phyloP scores from a whole-genome alignment of 768 basidiomycete species.

The Hygrocybe punicea region DNA sequence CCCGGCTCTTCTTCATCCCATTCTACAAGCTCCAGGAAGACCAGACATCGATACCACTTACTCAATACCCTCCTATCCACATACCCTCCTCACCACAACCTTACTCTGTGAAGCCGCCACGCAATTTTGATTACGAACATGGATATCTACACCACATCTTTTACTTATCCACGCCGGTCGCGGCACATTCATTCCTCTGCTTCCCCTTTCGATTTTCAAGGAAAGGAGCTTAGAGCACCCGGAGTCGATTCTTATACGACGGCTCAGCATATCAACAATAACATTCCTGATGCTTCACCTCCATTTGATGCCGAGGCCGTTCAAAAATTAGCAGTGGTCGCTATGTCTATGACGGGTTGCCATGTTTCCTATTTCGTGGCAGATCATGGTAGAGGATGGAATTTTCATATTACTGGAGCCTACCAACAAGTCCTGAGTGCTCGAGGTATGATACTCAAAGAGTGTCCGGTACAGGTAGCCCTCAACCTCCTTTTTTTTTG shows the following conservation, averaged over 20 bases:
- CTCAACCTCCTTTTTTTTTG: constrained; percentile 10
- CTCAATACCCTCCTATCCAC: constrained; percentile 52
- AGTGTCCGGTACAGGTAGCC: constrained; percentile 78
- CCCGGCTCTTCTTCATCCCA: neutral
- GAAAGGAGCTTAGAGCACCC: constrained; percentile 45
- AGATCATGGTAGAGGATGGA: constrained; percentile 74
- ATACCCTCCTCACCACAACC: constrained; percentile 36
- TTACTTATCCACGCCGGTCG: constrained; percentile 84
- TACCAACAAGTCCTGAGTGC: constrained; percentile 93
- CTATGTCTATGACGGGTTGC: constrained; percentile 77
- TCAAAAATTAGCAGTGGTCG: constrained; percentile 72
- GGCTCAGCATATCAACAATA: constrained; percentile 32
- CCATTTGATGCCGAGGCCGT: constrained; percentile 57
- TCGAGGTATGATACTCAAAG: constrained; percentile 83
- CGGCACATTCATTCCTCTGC: constrained; percentile 63
- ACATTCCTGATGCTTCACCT: constrained; percentile 37
- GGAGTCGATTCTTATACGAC: constrained; percentile 41
- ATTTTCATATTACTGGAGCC: constrained; percentile 85
- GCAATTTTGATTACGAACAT: constrained; percentile 41
- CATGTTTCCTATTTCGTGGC: constrained; percentile 76
- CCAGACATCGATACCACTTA: constrained; percentile 49
- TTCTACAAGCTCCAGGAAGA: neutral
- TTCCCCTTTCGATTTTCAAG: constrained; percentile 61
- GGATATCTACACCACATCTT: constrained; percentile 95
- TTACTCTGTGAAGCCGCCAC: constrained; percentile 23